Evolutionary conservation across 2,329 filamentous ascomycete species (phyloP).

Genomic region (Geosmithia putterillii): DNA sequence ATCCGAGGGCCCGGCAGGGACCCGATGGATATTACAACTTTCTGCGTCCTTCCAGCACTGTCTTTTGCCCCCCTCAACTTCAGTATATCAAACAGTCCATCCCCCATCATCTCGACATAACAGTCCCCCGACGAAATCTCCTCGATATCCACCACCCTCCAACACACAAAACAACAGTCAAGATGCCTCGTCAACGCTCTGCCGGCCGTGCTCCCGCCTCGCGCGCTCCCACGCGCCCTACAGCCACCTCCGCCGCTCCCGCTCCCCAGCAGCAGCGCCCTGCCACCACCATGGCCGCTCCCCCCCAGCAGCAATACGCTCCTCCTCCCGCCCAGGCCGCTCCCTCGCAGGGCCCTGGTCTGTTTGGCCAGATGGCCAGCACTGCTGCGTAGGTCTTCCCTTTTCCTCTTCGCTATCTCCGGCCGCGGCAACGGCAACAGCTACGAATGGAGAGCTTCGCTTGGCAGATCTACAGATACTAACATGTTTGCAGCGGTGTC

Average conservation of each 20-base stretch:
- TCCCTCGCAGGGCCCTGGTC: slow-evolving; percentile 59
- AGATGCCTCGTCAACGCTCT: slow-evolving; percentile 70
- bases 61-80: background rate
- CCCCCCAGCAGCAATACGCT: slow-evolving; percentile 28
- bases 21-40: background rate
- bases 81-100: background rate
- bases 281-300: slow-evolving; percentile 53
- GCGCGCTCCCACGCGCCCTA: slow-evolving; percentile 55
- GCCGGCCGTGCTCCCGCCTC: slow-evolving; percentile 33
- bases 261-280: slow-evolving; percentile 54
- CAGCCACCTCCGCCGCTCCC: slow-evolving; percentile 44
- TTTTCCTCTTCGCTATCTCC: background rate
- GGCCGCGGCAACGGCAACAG: no score
- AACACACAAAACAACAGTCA: slow-evolving; percentile 16
- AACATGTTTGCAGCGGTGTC: slow-evolving; percentile 57
- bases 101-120: background rate
- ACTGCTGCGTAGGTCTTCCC: slow-evolving; percentile 72
- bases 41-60: background rate
- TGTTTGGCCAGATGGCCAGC: slow-evolving; percentile 94
- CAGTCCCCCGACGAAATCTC: no score
- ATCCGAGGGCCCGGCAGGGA: background rate
- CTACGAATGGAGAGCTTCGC: no score
- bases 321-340: slow-evolving; percentile 37
- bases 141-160: background rate
- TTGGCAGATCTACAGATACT: no score